Evolutionary conservation across 2,329 filamentous ascomycete genomes (phyloP).

Genomic region (Cladosporium sp.): DNA sequence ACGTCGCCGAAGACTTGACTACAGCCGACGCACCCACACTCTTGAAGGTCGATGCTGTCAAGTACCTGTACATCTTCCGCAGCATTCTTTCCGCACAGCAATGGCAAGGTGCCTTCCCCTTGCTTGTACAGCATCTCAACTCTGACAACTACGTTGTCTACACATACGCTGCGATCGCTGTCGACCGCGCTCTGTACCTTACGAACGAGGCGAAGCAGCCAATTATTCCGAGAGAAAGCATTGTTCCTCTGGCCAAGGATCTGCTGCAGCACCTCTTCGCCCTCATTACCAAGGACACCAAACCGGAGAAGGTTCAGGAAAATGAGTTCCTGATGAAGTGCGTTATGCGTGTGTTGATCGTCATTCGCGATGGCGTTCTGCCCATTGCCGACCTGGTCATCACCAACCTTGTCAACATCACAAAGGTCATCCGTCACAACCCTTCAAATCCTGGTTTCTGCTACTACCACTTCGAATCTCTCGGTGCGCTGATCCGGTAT

Average conservation of each 20-base stretch:
- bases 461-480: slow-evolving; percentile 94
- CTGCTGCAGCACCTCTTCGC: slow-evolving; percentile 85
- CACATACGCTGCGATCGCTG: slow-evolving; percentile 91
- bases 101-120: slow-evolving; percentile 83
- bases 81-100: slow-evolving; percentile 88
- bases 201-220: slow-evolving; percentile 68
- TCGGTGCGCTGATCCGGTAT: slow-evolving; percentile 81
- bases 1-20: slow-evolving; percentile 84
- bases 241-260: slow-evolving; percentile 76
- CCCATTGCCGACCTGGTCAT: slow-evolving; percentile 72
- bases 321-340: slow-evolving; percentile 99
- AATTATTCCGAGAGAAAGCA: slow-evolving; percentile 71
- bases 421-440: slow-evolving; percentile 85
- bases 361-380: slow-evolving; percentile 75
- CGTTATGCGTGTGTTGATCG: slow-evolving; percentile 93
- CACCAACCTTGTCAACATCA: slow-evolving; percentile 79
- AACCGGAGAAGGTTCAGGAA: slow-evolving; percentile 90
- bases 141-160: slow-evolving; percentile 94
- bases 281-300: slow-evolving; percentile 76
- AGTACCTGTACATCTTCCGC: slow-evolving; percentile 94
- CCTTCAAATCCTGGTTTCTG: slow-evolving; percentile 97
- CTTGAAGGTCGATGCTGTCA: slow-evolving; percentile 94
- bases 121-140: slow-evolving; percentile 83
- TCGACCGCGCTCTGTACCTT: slow-evolving; percentile 87
- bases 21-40: slow-evolving; percentile 69